Evolutionary conservation across 805 yeast genomes (phyloP).

Genomic region (Wickerhamiella siamensis): DNA sequence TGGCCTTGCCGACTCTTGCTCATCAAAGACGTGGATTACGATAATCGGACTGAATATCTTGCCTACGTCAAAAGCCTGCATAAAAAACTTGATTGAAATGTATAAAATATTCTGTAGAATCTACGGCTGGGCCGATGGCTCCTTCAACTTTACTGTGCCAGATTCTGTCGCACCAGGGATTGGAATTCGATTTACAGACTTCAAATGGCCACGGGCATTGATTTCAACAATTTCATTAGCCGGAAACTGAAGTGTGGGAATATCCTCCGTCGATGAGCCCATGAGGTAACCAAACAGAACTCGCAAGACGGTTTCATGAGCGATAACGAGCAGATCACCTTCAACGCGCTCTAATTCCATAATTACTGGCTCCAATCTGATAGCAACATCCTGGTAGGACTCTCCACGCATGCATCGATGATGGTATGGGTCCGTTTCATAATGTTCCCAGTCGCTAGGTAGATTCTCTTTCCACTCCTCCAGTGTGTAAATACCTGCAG

Average conservation of each 20-base stretch:
- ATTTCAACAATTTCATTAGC: conserved; percentile 77
- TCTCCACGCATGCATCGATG: conserved; percentile 86
- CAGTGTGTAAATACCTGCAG: conserved; percentile 52
- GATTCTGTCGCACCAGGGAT: conserved; percentile 4
- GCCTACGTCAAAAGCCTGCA: background rate
- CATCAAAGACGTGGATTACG: conserved; percentile 28
- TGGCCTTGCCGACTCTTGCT: conserved; percentile 32
- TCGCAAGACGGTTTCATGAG: conserved; percentile 79
- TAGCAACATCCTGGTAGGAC: conserved; percentile 90
- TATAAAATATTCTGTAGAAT: no score
- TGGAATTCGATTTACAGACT: conserved; percentile 16
- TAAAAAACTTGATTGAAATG: background rate
- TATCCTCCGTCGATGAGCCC: conserved; percentile 80
- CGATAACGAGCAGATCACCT: conserved; percentile 74
- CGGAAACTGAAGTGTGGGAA: conserved; percentile 66
- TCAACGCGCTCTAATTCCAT: conserved; percentile 83
- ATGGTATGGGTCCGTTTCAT: conserved; percentile 72
- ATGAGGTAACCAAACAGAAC: conserved; percentile 88
- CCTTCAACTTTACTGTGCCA: conserved; percentile 2
- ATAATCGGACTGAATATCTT: conserved; percentile 22
- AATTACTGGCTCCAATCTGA: conserved; percentile 82
- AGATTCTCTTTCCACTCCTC: conserved; percentile 43
- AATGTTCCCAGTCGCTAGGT: conserved; percentile 58
- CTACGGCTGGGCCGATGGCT: no score
- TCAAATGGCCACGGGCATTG: conserved; percentile 17